Evolutionary conservation across 2,329 filamentous ascomycete genomes (phyloP), one percentile per base, ranked within the genome.

Genomic region (Pseudogymnoascus sp.): DNA sequence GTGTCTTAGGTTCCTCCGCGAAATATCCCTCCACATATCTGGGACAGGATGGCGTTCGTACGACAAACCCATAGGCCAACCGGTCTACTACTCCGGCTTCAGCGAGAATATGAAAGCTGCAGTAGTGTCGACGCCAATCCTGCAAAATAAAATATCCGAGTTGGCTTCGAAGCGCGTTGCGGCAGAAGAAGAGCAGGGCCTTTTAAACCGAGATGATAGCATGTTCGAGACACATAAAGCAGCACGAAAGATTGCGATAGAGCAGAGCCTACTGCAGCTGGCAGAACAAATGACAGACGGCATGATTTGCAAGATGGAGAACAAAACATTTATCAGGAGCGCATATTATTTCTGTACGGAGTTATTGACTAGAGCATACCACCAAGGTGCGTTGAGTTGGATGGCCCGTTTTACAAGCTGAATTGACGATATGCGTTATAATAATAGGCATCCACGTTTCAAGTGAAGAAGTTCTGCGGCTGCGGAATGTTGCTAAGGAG

Each of bases 251-350:
- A 79, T 77, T 63, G 85, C 89, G 69, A 84, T 97, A 63, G 86
- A 92, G 71, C 80, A 81, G 39, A 87, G 87, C 64, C 78, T 99
- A 54, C 82, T 86, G 63, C 87, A 96, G 72, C 87, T 97, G 4
- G 89, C 91, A 3, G 91, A 95, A 67, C 87, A 88, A 68, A 87
- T 95, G 83, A 91, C 92, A 23, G 91, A 96, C 72, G 86, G 88
- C 67, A 97, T 99, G 95, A 97, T 99, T 66, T 97, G 93, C 83
- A 99, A 99, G 77, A 93, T 97, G 82, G 95, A 99, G 76, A 96
- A 89, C 80, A 96, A 93, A 73, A 80, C 85, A 1, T 97, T 97
- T 72, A 96, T 99, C 69, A 82, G 95, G 60, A 86, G 91, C 23
- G 93, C 95, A 57, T 97, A 97, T 74, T 99, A 97, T 74, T 73